Conservation (phyloP, 768 basidiomycete genomes). For the Symmetrospora coprosmae region DNA sequence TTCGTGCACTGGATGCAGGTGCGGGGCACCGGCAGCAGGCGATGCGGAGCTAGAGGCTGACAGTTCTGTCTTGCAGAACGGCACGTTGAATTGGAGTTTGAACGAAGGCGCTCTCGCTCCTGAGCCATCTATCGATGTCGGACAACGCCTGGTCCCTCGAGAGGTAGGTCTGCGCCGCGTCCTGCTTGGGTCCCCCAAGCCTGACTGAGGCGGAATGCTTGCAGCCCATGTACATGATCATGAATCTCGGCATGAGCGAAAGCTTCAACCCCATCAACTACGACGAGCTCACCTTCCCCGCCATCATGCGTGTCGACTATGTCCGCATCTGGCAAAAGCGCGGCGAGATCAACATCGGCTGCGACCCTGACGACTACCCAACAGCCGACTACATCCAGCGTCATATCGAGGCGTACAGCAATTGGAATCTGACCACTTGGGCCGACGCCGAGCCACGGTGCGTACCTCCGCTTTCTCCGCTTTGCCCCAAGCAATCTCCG, state of each 20-base stretch:
- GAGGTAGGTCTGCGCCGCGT: conserved; percentile 40
- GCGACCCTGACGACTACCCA: conserved; percentile 61
- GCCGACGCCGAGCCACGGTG: conserved; percentile 2
- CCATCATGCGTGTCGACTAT: conserved; percentile 22
- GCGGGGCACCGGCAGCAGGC: conserved; percentile 42
- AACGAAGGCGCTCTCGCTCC: conserved; percentile 52
- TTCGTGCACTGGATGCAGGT: conserved; percentile 33
- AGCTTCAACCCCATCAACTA: conserved; percentile 37
- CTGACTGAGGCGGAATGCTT: neutral
- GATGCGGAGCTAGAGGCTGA: conserved; percentile 31
- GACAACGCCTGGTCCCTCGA: conserved; percentile 59
- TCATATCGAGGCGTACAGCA: conserved; percentile 7
- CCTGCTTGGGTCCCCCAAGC: neutral
- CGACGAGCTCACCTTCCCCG: conserved; percentile 24
- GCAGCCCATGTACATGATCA: conserved; percentile 16
- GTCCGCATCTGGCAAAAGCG: conserved; percentile 65
- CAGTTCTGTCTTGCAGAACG: neutral
- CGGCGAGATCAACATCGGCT: conserved; percentile 52
- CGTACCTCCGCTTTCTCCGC: neutral
- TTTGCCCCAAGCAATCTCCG: neutral
- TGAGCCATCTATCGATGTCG: conserved; percentile 48
- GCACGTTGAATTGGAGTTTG: conserved; percentile 49
- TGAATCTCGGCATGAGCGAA: conserved; percentile 31
- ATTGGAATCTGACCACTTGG: conserved; percentile 15
- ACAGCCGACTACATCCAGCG: conserved; percentile 52